Conservation (phyloP, 495 filamentous ascomycete genomes). For the Penicillium herquei region DNA sequence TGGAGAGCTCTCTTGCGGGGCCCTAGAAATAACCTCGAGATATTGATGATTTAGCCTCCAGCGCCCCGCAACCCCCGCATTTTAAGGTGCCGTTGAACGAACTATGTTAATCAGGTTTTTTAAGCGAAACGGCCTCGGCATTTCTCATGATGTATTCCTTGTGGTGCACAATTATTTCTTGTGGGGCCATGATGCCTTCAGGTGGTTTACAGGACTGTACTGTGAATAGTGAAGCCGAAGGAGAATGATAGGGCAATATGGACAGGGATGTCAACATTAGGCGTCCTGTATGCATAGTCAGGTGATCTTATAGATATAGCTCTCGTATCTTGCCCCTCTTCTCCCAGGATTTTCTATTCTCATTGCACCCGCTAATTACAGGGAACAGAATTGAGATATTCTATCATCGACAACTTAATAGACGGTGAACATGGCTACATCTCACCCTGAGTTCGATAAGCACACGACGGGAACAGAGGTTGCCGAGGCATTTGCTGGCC, state of each 20-base stretch:
- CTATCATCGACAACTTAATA: background rate
- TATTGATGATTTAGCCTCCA: conserved; percentile 1
- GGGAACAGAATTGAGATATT: background rate
- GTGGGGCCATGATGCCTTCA: background rate
- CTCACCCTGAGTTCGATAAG: conserved; percentile 43
- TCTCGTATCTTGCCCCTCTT: too few relatives aligned
- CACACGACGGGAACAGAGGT: conserved; percentile 44
- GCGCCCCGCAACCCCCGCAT: conserved; percentile 17
- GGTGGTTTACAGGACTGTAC: background rate
- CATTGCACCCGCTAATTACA: too few relatives aligned
- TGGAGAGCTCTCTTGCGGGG: conserved; percentile 17
- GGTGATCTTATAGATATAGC: too few relatives aligned
- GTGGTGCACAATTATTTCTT: background rate
- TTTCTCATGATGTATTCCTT: background rate
- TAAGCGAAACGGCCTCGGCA: background rate
- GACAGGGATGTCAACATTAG: too few relatives aligned
- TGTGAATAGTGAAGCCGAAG: background rate
- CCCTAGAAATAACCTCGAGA: background rate
- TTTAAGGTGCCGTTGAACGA: background rate
- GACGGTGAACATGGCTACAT: conserved; percentile 6
- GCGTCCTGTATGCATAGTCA: too few relatives aligned
- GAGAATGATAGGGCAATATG: background rate
- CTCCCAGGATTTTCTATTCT: too few relatives aligned
- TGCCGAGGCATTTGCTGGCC: conserved; percentile 35
- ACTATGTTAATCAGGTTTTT: background rate